Evolutionary conservation across 306 rosid genomes (phyloP).

Genomic region (Medicago truncatula): MtrunA17r5.0-ANR NC_053046.1:44002501-44003000

Average conservation of each 20-base stretch:
- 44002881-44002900: constrained; percentile 8
- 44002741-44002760: background rate
- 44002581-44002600: constrained; percentile 31
- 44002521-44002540: constrained; percentile 2
- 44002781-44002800: background rate
- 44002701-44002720: constrained; percentile 3
- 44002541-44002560: constrained; percentile 3
- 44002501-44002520: constrained; percentile 54
- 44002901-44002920: constrained; percentile 3
- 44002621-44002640: background rate
- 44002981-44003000: constrained; percentile 31
- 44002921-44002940: constrained; percentile 28
- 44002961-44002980: constrained; percentile 30
- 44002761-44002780: background rate
- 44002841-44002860: constrained; percentile 9
- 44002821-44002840: constrained; percentile 9
- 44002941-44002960: constrained; percentile 18
- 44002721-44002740: constrained; percentile 17
- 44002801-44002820: constrained; percentile 18
- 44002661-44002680: background rate
- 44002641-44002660: constrained; percentile 25
- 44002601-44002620: background rate
- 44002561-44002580: constrained; percentile 13
- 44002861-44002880: constrained; percentile 14
- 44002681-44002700: background rate